Evolutionary conservation across 148 eudicot genomes (phyloP).

Genomic region (Silene uniflora): DNA sequence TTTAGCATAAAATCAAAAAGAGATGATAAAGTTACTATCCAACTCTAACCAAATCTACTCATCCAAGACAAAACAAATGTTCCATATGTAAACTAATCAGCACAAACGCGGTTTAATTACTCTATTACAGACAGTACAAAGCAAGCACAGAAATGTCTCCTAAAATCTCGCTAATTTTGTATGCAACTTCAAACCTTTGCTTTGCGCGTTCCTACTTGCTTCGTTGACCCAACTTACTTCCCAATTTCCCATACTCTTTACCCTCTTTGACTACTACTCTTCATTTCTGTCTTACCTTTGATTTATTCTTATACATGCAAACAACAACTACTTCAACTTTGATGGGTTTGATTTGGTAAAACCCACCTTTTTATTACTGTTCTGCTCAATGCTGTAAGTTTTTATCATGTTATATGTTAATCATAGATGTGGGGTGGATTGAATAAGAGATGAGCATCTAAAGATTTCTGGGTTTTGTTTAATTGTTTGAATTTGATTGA

Average conservation of each 20-base stretch:
- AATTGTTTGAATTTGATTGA: slow-evolving; percentile 12
- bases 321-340: not conserved
- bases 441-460: not conserved
- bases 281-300: not conserved
- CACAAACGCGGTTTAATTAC: no score
- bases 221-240: not conserved
- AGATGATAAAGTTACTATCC: no score
- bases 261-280: not conserved
- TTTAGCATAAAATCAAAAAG: no score
- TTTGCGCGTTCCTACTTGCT: not conserved
- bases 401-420: not conserved
- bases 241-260: not conserved
- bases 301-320: not conserved
- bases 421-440: not conserved
- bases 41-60: no score
- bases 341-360: slow-evolving; percentile 1
- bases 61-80: no score
- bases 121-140: no score
- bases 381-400: not conserved
- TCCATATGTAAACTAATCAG: no score
- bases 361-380: not conserved
- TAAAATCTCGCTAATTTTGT: no score
- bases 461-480: slow-evolving; percentile 13
- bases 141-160: no score
- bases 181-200: not conserved